Conservation (phyloP, 306 rosid genomes). For the Begonia peltatifolia region DNA sequence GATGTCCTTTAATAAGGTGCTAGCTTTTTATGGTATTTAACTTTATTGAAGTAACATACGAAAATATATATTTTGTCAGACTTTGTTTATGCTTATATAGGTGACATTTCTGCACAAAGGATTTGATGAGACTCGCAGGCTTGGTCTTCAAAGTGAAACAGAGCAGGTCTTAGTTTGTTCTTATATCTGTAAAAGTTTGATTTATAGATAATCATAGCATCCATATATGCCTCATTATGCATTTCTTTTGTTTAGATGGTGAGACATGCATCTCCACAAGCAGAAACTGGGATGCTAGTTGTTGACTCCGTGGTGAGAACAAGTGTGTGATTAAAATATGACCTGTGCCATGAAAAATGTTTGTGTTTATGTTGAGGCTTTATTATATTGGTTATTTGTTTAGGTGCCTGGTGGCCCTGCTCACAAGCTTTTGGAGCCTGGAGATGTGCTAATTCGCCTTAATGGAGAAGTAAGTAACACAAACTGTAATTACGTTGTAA, state of each 20-base stretch:
- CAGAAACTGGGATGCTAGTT: slow-evolving; percentile 97
- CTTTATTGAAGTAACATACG: no score
- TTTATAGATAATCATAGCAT: no score
- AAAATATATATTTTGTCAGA: no score
- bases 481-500: not conserved
- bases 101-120: slow-evolving; percentile 92
- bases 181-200: not conserved
- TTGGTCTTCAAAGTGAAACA: slow-evolving; percentile 77
- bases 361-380: not conserved
- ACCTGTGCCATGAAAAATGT: not conserved
- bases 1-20: no score
- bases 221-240: slow-evolving; percentile 1
- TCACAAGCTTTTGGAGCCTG: slow-evolving; percentile 72
- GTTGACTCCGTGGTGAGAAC: slow-evolving; percentile 82
- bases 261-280: slow-evolving; percentile 54
- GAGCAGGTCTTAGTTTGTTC: slow-evolving; percentile 57
- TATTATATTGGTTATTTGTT: slow-evolving; percentile 21
- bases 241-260: slow-evolving; percentile 52
- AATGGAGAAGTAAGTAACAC: slow-evolving; percentile 75
- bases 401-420: slow-evolving; percentile 98
- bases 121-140: slow-evolving; percentile 92
- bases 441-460: slow-evolving; percentile 85
- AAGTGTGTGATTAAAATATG: slow-evolving; percentile 3
- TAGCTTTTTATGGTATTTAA: no score
- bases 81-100: slow-evolving; percentile 21